Conservation (phyloP, 768 basidiomycete genomes). For the Floccularia luteovirens region DNA sequence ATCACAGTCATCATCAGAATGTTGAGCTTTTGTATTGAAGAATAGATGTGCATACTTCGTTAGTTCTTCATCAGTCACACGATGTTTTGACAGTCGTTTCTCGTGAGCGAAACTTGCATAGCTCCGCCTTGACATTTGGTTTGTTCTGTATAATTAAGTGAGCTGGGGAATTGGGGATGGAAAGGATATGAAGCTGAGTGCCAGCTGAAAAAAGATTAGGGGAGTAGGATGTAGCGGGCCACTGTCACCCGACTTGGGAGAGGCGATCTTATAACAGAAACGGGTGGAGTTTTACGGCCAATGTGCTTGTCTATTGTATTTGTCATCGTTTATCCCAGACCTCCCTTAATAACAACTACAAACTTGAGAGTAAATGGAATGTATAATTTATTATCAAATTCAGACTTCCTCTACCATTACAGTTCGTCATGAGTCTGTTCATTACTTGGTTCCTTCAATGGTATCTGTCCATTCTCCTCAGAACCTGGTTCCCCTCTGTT, state of each 20-base stretch:
- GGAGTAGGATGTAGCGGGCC: background rate
- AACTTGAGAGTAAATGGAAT: too few relatives aligned
- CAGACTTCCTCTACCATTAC: too few relatives aligned
- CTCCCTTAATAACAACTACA: too few relatives aligned
- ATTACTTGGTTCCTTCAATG: conserved; percentile 5
- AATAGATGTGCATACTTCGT: conserved; percentile 51
- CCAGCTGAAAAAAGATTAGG: background rate
- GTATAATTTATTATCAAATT: too few relatives aligned
- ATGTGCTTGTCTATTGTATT: too few relatives aligned
- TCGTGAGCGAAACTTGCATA: conserved; percentile 65
- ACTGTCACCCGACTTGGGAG: background rate
- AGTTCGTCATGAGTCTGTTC: conserved; percentile 15
- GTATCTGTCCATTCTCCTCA: conserved; percentile 8
- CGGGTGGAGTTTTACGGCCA: too few relatives aligned
- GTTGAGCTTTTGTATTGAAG: background rate
- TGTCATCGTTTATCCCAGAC: too few relatives aligned
- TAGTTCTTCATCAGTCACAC: conserved; percentile 79
- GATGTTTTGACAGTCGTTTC: conserved; percentile 66
- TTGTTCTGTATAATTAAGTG: too few relatives aligned
- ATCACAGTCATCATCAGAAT: conserved; percentile 4
- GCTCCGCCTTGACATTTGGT: conserved; percentile 77
- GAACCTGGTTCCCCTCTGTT: conserved; percentile 6
- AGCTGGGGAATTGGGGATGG: conserved; percentile 4
- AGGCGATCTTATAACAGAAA: too few relatives aligned
- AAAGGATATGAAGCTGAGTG: background rate